These are phyloP conservation scores for Alternaria tenuissima DNA, from an alignment of 2,329 filamentous ascomycete genomes.

Conservation along the genomic window DNA sequence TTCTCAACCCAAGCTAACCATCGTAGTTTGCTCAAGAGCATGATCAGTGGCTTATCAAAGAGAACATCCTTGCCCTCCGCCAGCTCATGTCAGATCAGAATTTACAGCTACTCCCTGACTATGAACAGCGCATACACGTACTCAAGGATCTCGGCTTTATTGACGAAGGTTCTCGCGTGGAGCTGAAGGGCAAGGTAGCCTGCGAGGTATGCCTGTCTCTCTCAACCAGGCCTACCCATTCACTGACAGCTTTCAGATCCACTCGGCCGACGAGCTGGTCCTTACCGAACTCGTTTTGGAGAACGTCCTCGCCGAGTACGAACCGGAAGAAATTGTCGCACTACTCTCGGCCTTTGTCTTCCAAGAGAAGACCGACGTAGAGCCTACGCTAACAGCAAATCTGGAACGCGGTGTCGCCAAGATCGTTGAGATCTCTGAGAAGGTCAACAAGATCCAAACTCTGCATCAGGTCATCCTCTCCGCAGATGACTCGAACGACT, in stretches of 20 bases:
- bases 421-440: slow-evolving; percentile 89
- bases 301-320: slow-evolving; percentile 93
- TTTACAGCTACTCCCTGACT: slow-evolving; percentile 92
- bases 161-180: slow-evolving; percentile 84
- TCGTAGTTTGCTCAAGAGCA: slow-evolving; percentile 90
- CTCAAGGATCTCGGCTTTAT: slow-evolving; percentile 92
- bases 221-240: background rate
- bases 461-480: slow-evolving; percentile 91
- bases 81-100: slow-evolving; percentile 95
- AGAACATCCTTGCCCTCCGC: slow-evolving; percentile 87
- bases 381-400: slow-evolving; percentile 80
- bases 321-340: slow-evolving; percentile 95
- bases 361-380: slow-evolving; percentile 89
- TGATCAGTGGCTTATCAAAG: slow-evolving; percentile 94
- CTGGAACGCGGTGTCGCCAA: slow-evolving; percentile 84
- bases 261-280: slow-evolving; percentile 95
- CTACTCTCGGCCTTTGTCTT: slow-evolving; percentile 95
- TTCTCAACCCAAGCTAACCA: slow-evolving; percentile 13
- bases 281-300: slow-evolving; percentile 95
- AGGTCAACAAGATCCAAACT: slow-evolving; percentile 89
- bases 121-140: slow-evolving; percentile 92
- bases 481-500: slow-evolving; percentile 90
- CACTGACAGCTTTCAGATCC: slow-evolving; percentile 64
- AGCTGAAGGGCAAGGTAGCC: slow-evolving; percentile 97
- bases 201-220: slow-evolving; percentile 69